A percentile compares a stretch with the other conserved stretches of the same genome.
Conservation (phyloP, 2,329 filamentous ascomycete species). For the Fusarium compactum region DNA sequence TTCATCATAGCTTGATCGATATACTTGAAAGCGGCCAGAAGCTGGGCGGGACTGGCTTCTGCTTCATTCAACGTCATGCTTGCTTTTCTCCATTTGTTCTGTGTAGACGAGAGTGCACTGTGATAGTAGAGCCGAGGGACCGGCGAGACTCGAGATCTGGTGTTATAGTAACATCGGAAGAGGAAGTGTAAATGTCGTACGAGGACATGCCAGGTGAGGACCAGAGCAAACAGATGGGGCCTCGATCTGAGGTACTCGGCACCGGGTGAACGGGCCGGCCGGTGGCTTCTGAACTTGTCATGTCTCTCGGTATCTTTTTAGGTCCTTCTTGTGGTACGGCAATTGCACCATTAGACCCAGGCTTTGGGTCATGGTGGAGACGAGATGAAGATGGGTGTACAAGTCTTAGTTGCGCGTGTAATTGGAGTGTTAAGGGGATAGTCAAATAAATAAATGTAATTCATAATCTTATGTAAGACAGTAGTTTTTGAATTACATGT, state of each 20-base stretch:
- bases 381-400: neutral
- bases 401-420: neutral
- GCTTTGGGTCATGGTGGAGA: slow-evolving; percentile 22
- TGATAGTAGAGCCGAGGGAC: neutral
- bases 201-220: slow-evolving; percentile 19
- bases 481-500: neutral
- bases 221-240: neutral
- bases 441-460: neutral
- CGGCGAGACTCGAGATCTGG: neutral
- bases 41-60: slow-evolving; percentile 28
- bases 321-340: slow-evolving; percentile 1
- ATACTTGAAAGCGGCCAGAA: slow-evolving; percentile 20
- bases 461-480: neutral
- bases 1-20: slow-evolving; percentile 5
- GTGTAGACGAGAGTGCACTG: neutral
- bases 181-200: slow-evolving; percentile 35
- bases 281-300: slow-evolving; percentile 4
- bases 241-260: neutral
- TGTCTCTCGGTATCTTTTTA: slow-evolving; percentile 2
- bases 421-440: neutral
- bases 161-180: slow-evolving; percentile 21
- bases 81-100: neutral
- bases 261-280: slow-evolving; percentile 21
- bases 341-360: slow-evolving; percentile 23
- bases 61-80: slow-evolving; percentile 5